Percentiles rank a stretch among this genome's conserved stretches.
Evolutionary conservation across 2,329 filamentous ascomycete species (phyloP).

Genomic region (Onygenales sp.): DNA sequence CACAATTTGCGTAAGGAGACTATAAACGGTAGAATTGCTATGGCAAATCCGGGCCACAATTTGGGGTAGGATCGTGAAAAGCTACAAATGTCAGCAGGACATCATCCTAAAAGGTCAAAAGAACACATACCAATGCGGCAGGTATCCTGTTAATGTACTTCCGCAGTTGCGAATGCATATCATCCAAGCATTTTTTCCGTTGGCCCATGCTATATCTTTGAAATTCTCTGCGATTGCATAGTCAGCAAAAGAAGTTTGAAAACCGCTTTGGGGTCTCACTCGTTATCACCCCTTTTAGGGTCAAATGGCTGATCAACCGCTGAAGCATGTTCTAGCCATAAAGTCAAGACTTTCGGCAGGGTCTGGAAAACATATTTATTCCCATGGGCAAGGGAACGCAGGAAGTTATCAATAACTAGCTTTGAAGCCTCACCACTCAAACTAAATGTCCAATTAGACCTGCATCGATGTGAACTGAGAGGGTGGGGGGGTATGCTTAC

Average conservation of each 20-base stretch:
- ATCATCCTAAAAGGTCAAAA: background rate
- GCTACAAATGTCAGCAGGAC: conserved; percentile 21
- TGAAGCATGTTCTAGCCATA: conserved; percentile 88
- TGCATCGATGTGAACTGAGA: background rate
- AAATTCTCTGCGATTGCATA: conserved; percentile 28
- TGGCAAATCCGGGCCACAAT: conserved; percentile 95
- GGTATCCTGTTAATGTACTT: conserved; percentile 59
- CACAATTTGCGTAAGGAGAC: conserved; percentile 68
- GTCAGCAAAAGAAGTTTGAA: conserved; percentile 7
- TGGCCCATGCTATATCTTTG: conserved; percentile 38
- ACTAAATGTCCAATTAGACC: conserved; percentile 19
- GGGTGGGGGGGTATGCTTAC: conserved; percentile 17
- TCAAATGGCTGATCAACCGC: conserved; percentile 55
- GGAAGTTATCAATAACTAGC: conserved; percentile 86
- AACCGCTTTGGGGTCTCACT: conserved; percentile 20
- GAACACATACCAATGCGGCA: conserved; percentile 29
- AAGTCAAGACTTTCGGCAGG: conserved; percentile 76
- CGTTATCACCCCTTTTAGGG: conserved; percentile 38
- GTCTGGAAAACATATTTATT: conserved; percentile 97
- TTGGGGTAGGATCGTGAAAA: conserved; percentile 66
- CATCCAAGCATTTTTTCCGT: conserved; percentile 56
- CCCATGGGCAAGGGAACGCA: conserved; percentile 75
- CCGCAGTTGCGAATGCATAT: conserved; percentile 63
- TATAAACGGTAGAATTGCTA: conserved; percentile 66
- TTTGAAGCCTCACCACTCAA: conserved; percentile 76